These are phyloP conservation scores for Suhomyces coccinellae DNA, from an alignment of 1,139 yeast species.

Conservation along the genomic window DNA sequence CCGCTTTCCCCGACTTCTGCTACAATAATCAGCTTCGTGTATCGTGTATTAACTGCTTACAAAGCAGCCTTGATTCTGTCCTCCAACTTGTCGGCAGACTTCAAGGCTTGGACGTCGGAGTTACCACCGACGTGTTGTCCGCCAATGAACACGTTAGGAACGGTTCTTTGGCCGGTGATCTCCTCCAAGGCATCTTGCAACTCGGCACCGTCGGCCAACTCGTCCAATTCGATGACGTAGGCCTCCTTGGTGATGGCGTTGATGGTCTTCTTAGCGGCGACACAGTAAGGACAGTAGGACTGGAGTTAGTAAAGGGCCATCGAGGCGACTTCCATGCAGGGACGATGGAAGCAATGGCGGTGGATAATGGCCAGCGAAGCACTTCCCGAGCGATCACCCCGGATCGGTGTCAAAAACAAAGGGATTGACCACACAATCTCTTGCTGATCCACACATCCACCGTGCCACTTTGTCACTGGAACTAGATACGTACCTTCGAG, in stretches of 20 bases:
- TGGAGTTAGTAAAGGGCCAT: slow-evolving; percentile 19
- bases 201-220: slow-evolving; percentile 40
- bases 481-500: slow-evolving; percentile 54
- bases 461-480: no score
- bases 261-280: slow-evolving; percentile 60
- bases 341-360: background rate
- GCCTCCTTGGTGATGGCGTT: slow-evolving; percentile 54
- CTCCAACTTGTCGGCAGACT: slow-evolving; percentile 27
- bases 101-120: slow-evolving; percentile 73
- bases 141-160: slow-evolving; percentile 86
- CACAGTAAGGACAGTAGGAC: slow-evolving; percentile 70
- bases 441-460: no score
- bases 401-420: no score
- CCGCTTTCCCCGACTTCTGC: no score
- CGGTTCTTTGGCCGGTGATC: slow-evolving; percentile 87
- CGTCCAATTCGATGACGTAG: slow-evolving; percentile 65
- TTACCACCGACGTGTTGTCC: slow-evolving; percentile 96
- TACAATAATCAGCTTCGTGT: no score
- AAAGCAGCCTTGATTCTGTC: slow-evolving; percentile 28
- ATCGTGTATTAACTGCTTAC: slow-evolving; percentile 11
- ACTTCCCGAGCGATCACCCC: no score
- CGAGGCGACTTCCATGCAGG: no score
- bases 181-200: slow-evolving; percentile 77
- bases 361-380: background rate
- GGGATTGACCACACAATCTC: no score